Conservation (phyloP, 2,329 filamentous ascomycete species). For the Aspergillus sp. region DNA sequence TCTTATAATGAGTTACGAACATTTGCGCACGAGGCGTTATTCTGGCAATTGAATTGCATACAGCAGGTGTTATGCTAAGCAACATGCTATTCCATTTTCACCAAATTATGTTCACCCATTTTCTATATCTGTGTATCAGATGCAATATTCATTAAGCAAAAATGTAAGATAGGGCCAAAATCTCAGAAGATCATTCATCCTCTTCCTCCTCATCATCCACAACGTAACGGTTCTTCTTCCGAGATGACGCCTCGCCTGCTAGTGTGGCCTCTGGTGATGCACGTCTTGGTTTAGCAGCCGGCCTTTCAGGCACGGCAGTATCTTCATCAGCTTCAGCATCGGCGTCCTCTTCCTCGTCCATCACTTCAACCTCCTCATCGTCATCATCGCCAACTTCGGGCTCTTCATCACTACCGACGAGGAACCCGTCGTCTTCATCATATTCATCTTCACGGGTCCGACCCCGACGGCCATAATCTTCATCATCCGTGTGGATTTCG, state of each 20-base stretch:
- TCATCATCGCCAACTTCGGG: conserved; percentile 40
- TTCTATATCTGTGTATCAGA: background rate
- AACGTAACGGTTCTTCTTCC: conserved; percentile 43
- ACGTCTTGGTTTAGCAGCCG: conserved; percentile 5
- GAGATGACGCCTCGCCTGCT: conserved; percentile 29
- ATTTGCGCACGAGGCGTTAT: background rate
- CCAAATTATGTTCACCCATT: background rate
- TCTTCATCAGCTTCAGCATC: conserved; percentile 41
- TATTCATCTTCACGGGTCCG: conserved; percentile 68
- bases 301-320: conserved; percentile 21
- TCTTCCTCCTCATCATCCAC: conserved; percentile 46
- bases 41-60: background rate
- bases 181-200: conserved; percentile 30
- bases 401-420: conserved; percentile 48
- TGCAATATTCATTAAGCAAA: background rate
- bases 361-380: conserved; percentile 36
- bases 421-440: conserved; percentile 74
- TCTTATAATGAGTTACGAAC: background rate
- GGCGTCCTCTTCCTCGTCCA: conserved; percentile 39
- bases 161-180: conserved; percentile 4
- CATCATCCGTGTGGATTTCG: conserved; percentile 45
- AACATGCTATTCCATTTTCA: background rate
- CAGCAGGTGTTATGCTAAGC: background rate
- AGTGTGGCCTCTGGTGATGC: conserved; percentile 11
- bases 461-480: conserved; percentile 40